Evolutionary conservation across 257 asterid species (phyloP).

Genomic region (Gardenia jasminoides): DNA sequence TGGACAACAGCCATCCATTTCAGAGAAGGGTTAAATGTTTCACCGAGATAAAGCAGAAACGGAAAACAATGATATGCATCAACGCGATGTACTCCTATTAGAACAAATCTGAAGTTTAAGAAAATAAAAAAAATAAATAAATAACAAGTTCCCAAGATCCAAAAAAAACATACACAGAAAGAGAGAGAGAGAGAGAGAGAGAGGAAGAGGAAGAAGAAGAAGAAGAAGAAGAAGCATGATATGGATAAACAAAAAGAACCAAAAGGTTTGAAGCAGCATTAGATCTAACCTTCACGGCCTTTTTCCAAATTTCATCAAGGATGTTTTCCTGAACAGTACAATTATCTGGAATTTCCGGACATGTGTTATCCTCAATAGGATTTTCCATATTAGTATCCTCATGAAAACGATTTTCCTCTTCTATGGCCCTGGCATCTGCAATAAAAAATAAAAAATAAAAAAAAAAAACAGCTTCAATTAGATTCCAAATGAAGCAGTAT

Average conservation of each 20-base stretch:
- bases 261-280: not conserved
- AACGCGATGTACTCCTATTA: not conserved
- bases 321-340: conserved; percentile 7
- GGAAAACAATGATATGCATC: not conserved
- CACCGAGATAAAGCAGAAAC: not conserved
- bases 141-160: not conserved
- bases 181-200: no score
- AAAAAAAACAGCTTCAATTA: not conserved
- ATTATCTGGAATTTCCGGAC: conserved; percentile 7
- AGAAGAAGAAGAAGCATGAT: not conserved
- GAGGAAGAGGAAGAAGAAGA: no score
- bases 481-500: conserved; percentile 4
- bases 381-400: not conserved
- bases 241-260: not conserved
- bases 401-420: not conserved
- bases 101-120: not conserved
- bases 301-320: conserved; percentile 4
- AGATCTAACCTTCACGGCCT: conserved; percentile 11
- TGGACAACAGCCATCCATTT: not conserved
- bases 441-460: not conserved
- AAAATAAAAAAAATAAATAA: not conserved
- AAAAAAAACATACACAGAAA: no score
- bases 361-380: not conserved
- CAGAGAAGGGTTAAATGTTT: not conserved
- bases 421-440: not conserved